Base-by-base conservation (phyloP, 768 basidiomycete genomes). In the Mrakia gelida region DNA sequence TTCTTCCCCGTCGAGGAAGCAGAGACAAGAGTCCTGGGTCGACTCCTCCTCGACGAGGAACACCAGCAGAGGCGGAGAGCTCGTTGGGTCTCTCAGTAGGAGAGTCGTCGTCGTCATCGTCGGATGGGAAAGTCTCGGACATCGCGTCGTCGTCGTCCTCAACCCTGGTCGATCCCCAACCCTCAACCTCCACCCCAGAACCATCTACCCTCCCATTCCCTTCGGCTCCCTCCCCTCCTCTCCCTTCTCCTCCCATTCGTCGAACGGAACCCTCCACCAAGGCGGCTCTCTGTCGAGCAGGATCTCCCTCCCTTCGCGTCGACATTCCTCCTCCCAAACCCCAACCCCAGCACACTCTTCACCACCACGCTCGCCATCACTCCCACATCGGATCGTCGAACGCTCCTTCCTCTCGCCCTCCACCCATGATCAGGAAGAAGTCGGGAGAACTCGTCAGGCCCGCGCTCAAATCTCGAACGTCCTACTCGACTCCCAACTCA, bases 381-480 rank as follows among this genome's bases (percentile, higher is more conserved):
- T 75, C 45, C 26, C 75, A 49, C 62, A 56, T 65, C 28, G 45
- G 71, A n/a, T 62, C 72, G 9, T n/a, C 56, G 1, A 38, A 61
- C 34, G 28, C 52, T 5, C 41, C 70, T 23, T 18, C 76, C 18
- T 28, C 21, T 43, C 76, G 76, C 0, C 76, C 76, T 26, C 82
- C 83, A 23, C 85, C 87, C 73, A 86, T 92, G 73, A 86, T 93
- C 49, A 90, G 94, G 79, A 98, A 98, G 85, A 98, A 97, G 85
- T 93, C 93, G 21, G 95, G 96, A 54, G 92, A 97, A 85, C 90
- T 92, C 7, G 89, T 98, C 82, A 95, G 94, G 84, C 90, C 94
- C 4, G 94, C 95, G 3, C 88, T 98, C 80, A 98, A 97, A 86
- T 86, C 89, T 18, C 87, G 90, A 88, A 90, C 72, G 83, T 87